Evolutionary conservation across 352 stramenopile species (phyloP).

Genomic region (Globisporangium nodosum): DNA sequence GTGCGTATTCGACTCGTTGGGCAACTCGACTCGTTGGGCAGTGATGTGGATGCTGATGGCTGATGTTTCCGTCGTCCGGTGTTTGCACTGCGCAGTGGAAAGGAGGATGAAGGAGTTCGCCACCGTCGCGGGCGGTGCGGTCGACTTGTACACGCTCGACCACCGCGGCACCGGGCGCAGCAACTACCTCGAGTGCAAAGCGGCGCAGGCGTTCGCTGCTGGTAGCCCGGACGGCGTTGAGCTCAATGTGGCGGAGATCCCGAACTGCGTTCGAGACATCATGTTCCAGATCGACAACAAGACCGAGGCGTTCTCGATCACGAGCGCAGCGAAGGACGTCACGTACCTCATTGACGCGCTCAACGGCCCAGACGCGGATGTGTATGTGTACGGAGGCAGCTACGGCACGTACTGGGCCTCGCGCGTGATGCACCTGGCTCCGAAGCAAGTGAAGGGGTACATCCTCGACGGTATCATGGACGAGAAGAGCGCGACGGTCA

Average conservation of each 20-base stretch:
- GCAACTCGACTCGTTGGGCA: too few relatives aligned
- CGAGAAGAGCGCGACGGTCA: constrained; percentile 6
- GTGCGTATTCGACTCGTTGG: neutral
- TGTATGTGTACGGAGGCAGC: constrained; percentile 22
- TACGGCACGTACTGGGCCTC: constrained; percentile 20
- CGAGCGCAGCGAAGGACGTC: constrained; percentile 11
- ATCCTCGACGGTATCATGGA: constrained; percentile 18
- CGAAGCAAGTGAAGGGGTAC: constrained; percentile 19
- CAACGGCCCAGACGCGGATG: neutral
- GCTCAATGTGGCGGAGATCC: neutral
- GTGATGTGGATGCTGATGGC: too few relatives aligned
- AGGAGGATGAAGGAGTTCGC: neutral
- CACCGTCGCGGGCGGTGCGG: neutral
- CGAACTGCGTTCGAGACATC: constrained; percentile 2
- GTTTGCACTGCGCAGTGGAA: neutral
- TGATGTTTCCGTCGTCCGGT: too few relatives aligned
- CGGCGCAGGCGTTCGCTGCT: constrained; percentile 1
- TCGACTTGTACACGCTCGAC: constrained; percentile 15
- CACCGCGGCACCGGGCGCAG: constrained; percentile 11
- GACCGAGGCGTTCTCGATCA: constrained; percentile 51
- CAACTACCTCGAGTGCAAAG: constrained; percentile 2
- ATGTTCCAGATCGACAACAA: constrained; percentile 59
- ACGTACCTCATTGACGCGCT: constrained; percentile 2
- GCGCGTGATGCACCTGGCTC: constrained; percentile 20
- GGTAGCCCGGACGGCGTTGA: neutral